Evolutionary conservation across 345 rosid genomes (phyloP), one percentile per base, ranked within the genome.

Genomic region (Syzygium aromaticum): DNA sequence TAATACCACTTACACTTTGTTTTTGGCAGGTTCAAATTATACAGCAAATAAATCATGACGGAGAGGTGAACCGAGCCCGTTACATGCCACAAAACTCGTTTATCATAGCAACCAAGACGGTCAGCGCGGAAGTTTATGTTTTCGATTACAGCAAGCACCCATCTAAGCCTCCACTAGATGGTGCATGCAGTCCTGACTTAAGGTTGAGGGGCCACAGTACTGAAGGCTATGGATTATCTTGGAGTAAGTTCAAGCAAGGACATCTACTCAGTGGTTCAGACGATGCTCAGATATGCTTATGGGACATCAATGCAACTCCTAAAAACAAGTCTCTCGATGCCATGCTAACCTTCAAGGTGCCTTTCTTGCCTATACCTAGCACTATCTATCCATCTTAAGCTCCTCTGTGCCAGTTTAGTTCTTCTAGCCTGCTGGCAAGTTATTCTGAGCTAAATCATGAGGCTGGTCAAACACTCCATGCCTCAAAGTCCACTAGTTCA

Each of bases 21-120:
- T 13, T 82, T 17, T 80, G 28, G 80, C 86, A 96, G 98, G 98
- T 96, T 21, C 99, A 98, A 94, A 94, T 98, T 77, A 95, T 96
- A 84, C 99, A 98, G 94, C 99, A 98, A 89, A 98, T 98, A 49
- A 95, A 96, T 89, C 99, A 98, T 86, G 98, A 98, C 8, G 99
- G 99, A 33, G 99, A 98, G 91, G 99, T 98, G n/a, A 98, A 96
- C 40, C 90, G 99, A 78, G 99, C 99, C 86, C 98, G 99, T 14
- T 96, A 96, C 89, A 98, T 96, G 99, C 98, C 98, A 2, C 99
- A 96, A 85, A 96, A 96, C 89, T 93, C 99, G 23, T 98, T 98
- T 51, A 89, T 96, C 22, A 95, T 98, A 86, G 99, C 99, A 51
- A 98, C 99, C 80, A 98, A 96, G 94, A 98, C 99, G 14, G 98